Conservation (phyloP, 148 eudicot genomes). For the Diospyros kaki region DNA sequence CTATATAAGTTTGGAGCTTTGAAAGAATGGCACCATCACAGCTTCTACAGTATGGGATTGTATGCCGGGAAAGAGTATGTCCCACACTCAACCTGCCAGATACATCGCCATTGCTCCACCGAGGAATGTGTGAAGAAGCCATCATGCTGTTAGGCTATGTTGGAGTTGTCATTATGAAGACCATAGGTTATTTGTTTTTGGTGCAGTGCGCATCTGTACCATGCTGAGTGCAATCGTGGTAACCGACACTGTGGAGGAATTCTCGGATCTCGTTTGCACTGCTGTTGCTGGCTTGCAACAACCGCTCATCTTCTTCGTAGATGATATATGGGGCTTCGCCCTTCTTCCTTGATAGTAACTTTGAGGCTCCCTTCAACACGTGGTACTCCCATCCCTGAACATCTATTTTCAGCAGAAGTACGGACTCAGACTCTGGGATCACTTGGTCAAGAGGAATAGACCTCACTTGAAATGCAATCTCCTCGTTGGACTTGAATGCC, state of each 20-base stretch:
- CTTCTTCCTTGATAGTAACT: constrained; percentile 70
- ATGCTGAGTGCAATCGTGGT: constrained; percentile 62
- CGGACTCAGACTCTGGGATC: constrained; percentile 14
- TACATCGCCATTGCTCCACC: neutral
- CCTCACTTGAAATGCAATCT: constrained; percentile 67
- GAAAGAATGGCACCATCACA: neutral
- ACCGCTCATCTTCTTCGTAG: constrained; percentile 91
- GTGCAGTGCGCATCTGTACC: constrained; percentile 95
- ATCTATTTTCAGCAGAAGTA: constrained; percentile 23
- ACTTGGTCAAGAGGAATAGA: constrained; percentile 67
- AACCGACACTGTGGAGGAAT: constrained; percentile 65
- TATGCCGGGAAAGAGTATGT: neutral
- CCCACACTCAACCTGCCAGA: neutral
- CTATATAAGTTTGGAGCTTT: neutral
- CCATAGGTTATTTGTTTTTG: constrained; percentile 33
- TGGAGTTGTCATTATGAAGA: neutral
- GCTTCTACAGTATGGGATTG: neutral
- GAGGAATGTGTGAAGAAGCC: neutral
- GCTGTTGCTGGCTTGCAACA: constrained; percentile 87
- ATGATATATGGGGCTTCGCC: constrained; percentile 84
- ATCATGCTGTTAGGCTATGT: neutral
- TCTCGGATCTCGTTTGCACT: constrained; percentile 78
- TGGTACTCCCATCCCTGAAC: constrained; percentile 96
- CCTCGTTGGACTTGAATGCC: constrained; percentile 92
- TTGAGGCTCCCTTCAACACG: constrained; percentile 83